These are phyloP conservation scores for Cordyceps farinosa DNA, from an alignment of 2,329 filamentous ascomycete species.

Conservation along the genomic window DNA sequence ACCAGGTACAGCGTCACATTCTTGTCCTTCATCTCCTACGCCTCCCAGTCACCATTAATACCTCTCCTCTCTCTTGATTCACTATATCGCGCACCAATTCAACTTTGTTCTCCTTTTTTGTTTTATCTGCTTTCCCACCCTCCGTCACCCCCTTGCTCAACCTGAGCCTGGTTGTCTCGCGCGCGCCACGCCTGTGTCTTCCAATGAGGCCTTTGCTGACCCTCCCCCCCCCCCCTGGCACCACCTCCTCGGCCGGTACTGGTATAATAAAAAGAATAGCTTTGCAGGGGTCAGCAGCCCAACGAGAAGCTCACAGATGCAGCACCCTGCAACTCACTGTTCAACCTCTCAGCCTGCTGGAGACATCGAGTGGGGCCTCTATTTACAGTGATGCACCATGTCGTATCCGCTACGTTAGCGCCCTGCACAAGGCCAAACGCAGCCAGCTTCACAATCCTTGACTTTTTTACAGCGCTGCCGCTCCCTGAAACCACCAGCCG, in stretches of 20 bases:
- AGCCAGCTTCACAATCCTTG: not conserved
- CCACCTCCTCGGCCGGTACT: not conserved
- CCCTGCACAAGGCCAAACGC: not conserved
- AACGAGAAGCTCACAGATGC: constrained; percentile 1
- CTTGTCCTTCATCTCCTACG: not conserved
- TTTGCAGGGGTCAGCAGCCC: constrained; percentile 6
- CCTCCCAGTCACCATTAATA: not conserved
- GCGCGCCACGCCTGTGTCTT: not conserved
- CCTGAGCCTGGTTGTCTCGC: not conserved
- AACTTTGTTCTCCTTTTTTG: not conserved
- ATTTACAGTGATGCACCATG: not conserved
- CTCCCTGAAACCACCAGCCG: not conserved
- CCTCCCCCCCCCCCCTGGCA: not conserved
- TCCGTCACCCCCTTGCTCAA: not conserved
- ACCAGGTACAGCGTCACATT: constrained; percentile 1
- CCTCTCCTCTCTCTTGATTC: not conserved
- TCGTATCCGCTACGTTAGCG: not conserved
- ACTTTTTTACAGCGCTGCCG: not conserved
- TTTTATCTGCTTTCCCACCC: not conserved
- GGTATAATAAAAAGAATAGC: not conserved
- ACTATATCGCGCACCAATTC: constrained; percentile 5
- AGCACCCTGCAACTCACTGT: not conserved
- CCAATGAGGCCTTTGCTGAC: constrained; percentile 17
- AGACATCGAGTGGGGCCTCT: not conserved
- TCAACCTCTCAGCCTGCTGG: not conserved